phyloP scores from a whole-genome alignment of 202 grass and related monocot genomes.

The Sporobolus alterniflorus region DNA sequence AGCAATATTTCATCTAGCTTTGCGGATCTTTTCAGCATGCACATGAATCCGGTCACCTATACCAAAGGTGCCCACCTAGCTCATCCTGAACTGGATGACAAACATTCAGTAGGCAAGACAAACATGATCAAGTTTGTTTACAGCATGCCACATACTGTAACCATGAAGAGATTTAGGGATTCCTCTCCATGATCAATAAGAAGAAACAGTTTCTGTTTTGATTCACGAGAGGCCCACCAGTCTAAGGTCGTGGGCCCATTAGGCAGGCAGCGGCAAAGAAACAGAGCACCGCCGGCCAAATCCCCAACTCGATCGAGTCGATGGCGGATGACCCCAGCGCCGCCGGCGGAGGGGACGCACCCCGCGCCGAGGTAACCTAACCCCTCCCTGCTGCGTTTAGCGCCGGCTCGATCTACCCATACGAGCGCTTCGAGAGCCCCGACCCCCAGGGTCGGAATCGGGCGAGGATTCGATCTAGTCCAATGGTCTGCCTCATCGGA shows the following conservation, averaged over 20 bases:
- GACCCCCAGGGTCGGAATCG: too few relatives aligned
- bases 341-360: background rate
- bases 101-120: slow-evolving; percentile 64
- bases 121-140: slow-evolving; percentile 64
- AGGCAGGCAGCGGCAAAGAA: too few relatives aligned
- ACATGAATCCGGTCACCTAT: slow-evolving; percentile 70
- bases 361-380: background rate
- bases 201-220: too few relatives aligned
- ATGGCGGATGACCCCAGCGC: slow-evolving; percentile 48
- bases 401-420: slow-evolving; percentile 4
- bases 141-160: slow-evolving; percentile 59
- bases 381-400: background rate
- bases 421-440: background rate
- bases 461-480: background rate
- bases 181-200: slow-evolving; percentile 72
- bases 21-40: slow-evolving; percentile 51
- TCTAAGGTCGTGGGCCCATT: too few relatives aligned
- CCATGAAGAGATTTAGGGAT: slow-evolving; percentile 64
- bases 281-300: too few relatives aligned
- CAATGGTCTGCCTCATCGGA: background rate
- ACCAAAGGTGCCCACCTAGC: slow-evolving; percentile 70
- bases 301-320: background rate
- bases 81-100: slow-evolving; percentile 70
- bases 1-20: slow-evolving; percentile 71
- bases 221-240: too few relatives aligned